These are phyloP conservation scores for Aspergillus novoparasiticus DNA, from an alignment of 2,329 filamentous ascomycete genomes.

Conservation along the genomic window DNA sequence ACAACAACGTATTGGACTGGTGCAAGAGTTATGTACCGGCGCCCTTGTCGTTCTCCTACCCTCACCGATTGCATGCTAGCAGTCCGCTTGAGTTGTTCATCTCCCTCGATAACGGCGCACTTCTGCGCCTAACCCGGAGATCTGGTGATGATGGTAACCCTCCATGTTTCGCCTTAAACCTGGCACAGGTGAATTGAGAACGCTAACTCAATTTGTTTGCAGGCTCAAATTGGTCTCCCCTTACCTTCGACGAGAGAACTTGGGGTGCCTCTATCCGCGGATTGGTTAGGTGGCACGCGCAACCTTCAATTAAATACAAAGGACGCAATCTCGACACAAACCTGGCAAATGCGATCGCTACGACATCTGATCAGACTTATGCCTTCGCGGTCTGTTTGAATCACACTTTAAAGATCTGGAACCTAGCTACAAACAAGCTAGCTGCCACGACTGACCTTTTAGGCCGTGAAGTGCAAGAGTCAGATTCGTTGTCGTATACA, in stretches of 20 bases:
- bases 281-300: conserved; percentile 47
- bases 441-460: conserved; percentile 78
- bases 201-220: conserved; percentile 14
- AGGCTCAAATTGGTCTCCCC: conserved; percentile 48
- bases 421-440: conserved; percentile 76
- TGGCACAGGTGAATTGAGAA: background rate
- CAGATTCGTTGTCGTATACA: conserved; percentile 71
- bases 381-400: conserved; percentile 85
- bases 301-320: conserved; percentile 46
- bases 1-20: conserved; percentile 73
- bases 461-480: conserved; percentile 64
- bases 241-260: conserved; percentile 51
- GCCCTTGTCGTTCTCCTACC: conserved; percentile 74
- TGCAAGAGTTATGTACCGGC: conserved; percentile 74
- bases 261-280: conserved; percentile 53
- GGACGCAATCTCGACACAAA: conserved; percentile 46
- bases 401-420: conserved; percentile 88
- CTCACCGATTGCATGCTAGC: conserved; percentile 78
- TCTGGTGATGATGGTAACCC: conserved; percentile 53
- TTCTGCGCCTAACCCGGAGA: conserved; percentile 69
- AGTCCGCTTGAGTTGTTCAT: conserved; percentile 74
- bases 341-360: conserved; percentile 47
- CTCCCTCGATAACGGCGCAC: conserved; percentile 56
- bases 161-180: conserved; percentile 15
- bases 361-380: conserved; percentile 50